Evolutionary conservation across 441 rosid species (phyloP), one percentile per base, ranked within the genome.

Genomic region (Sinapis alba): DNA sequence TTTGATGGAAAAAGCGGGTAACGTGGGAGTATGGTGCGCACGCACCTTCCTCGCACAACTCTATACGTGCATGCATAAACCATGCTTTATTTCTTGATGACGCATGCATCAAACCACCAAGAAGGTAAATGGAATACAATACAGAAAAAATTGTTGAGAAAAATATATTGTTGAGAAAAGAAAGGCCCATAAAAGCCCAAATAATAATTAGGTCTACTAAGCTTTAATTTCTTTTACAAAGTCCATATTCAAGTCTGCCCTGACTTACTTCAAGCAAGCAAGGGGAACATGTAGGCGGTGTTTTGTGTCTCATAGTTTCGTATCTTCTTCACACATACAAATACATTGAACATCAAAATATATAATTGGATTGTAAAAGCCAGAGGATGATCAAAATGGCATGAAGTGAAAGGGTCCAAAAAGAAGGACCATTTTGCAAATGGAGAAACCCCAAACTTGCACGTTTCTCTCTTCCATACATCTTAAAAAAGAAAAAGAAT

Each of bases 51-150:
- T 45, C 60, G 21, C 62, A 56, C 10, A 28, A 16, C 67, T 45
- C 28, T 68, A 43, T 70, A 71, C 80, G 76, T 77, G 80, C 80
- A 77, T 77, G 80, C 80, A 77, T 71, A 77, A 64, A 77, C 76
- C 54, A 57, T 53, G 50, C 60, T 62, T 53, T 56, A 43, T 76
- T 26, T 61, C 56, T 61, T 68, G 18, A 18, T 60, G 9, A 16
- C 21, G 21, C 20, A 47, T 47, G 16, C 16, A 53, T 45, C 45
- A 11, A 20, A 47, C n/a, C n/a, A n/a, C n/a, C n/a, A 18, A 7
- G 1, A 47, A 47, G 16, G 16, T 41, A 13, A 28, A 2, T 6
- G 32, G 32, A 10, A 36, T n/a, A n/a, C n/a, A n/a, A n/a, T n/a
- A n/a, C n/a, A n/a, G n/a, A n/a, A n/a, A n/a, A n/a, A n/a, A n/a